phyloP scores from a whole-genome alignment of 108 stramenopile species.

The Nannochloropsis gaditana region DNA sequence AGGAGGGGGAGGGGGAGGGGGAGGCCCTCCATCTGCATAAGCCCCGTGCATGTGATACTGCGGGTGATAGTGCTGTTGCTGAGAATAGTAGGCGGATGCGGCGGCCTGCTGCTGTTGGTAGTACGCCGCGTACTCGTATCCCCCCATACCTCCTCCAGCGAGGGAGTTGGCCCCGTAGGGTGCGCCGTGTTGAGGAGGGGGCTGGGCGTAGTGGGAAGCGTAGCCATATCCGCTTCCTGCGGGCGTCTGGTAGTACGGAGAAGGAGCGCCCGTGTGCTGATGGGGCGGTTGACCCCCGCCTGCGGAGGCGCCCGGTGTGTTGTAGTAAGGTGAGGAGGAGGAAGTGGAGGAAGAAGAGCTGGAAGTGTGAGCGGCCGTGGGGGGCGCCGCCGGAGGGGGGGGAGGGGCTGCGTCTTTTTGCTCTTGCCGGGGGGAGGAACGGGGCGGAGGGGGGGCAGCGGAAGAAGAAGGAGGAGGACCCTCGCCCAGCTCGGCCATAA shows the following conservation, averaged over 20 bases:
- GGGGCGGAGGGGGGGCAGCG: background rate
- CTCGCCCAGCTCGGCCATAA: conserved; percentile 95
- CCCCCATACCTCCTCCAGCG: background rate
- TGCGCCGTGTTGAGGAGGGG: background rate
- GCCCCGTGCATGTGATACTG: background rate
- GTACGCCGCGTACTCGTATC: background rate
- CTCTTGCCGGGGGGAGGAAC: background rate
- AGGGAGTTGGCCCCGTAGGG: background rate
- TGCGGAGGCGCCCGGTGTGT: background rate
- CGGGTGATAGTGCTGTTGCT: background rate
- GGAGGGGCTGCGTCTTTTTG: background rate
- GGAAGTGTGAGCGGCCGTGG: background rate
- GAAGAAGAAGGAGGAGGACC: conserved; percentile 25
- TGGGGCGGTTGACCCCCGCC: background rate
- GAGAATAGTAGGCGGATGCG: background rate
- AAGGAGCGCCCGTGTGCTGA: background rate
- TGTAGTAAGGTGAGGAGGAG: background rate
- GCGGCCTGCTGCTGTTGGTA: background rate
- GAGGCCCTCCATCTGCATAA: background rate
- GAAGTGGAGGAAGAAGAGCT: background rate
- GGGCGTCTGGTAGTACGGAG: background rate
- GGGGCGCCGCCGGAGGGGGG: background rate
- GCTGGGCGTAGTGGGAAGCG: background rate
- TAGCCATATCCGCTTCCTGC: background rate
- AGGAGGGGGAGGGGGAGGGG: background rate